These are phyloP conservation scores for Pythium biforme DNA, from an alignment of 352 stramenopile genomes.

Conservation along the genomic window DNA sequence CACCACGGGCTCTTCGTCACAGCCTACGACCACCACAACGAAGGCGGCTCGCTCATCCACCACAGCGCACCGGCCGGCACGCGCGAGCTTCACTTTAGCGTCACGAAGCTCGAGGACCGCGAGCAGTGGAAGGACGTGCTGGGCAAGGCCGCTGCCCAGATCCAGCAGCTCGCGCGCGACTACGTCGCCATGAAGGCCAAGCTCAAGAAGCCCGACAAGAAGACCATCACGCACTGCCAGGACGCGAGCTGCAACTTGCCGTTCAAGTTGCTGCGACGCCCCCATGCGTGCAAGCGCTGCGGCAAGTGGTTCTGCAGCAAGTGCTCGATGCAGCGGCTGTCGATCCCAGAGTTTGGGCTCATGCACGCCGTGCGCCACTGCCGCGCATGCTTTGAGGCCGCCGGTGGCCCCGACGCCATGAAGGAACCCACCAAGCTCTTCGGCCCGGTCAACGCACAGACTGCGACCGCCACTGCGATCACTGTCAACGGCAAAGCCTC, in stretches of 20 bases:
- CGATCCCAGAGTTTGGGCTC: constrained; percentile 78
- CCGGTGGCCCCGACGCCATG: constrained; percentile 62
- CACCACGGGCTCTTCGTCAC: constrained; percentile 84
- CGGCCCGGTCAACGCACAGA: constrained; percentile 10
- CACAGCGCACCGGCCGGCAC: constrained; percentile 46
- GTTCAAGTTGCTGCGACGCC: constrained; percentile 84
- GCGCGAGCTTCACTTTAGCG: constrained; percentile 80
- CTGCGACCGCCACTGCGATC: background rate
- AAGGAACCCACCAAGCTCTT: constrained; percentile 74
- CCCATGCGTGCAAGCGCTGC: constrained; percentile 83
- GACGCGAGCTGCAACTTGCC: constrained; percentile 56
- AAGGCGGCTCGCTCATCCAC: constrained; percentile 25
- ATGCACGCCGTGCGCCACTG: constrained; percentile 81
- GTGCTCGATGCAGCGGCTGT: constrained; percentile 75
- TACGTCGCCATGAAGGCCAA: constrained; percentile 62
- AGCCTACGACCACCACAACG: constrained; percentile 73
- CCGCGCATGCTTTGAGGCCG: constrained; percentile 65
- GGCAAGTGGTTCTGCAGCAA: constrained; percentile 86
- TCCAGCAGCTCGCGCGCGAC: constrained; percentile 67
- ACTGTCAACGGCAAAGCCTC: background rate
- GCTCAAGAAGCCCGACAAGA: constrained; percentile 85
- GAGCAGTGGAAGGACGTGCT: constrained; percentile 81
- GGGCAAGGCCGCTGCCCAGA: constrained; percentile 47
- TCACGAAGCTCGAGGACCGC: constrained; percentile 82
- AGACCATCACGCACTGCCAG: constrained; percentile 77